Percentiles rank a stretch among this genome's conserved stretches.
Conservation (phyloP, 176 grass and related monocot genomes). For the Tillandsia leiboldiana region DNA sequence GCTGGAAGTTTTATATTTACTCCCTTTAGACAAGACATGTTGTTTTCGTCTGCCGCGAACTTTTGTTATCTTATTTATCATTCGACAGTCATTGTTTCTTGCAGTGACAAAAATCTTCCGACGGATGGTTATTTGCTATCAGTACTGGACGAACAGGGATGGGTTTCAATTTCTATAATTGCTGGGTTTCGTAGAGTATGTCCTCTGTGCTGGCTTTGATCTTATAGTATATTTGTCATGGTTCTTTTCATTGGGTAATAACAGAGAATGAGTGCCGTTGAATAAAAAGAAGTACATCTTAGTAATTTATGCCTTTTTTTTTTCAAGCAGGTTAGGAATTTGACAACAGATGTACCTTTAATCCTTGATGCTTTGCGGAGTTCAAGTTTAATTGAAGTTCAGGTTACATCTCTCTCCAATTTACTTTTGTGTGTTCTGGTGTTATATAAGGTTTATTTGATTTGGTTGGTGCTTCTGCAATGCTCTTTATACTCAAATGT, state of each 20-base stretch:
- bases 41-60: background rate
- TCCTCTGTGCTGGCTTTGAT: conserved; percentile 1
- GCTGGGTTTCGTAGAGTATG: conserved; percentile 47
- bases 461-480: background rate
- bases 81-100: conserved; percentile 8
- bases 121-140: conserved; percentile 33
- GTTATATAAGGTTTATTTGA: background rate
- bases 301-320: conserved; percentile 5
- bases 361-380: conserved; percentile 33
- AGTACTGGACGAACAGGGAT: conserved; percentile 49
- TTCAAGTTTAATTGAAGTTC: conserved; percentile 31
- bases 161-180: conserved; percentile 33
- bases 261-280: background rate
- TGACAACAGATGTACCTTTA: conserved; percentile 36
- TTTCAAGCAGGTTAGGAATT: conserved; percentile 28
- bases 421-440: background rate
- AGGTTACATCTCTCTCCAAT: conserved; percentile 13
- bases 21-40: background rate
- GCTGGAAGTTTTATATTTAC: background rate
- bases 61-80: conserved; percentile 6
- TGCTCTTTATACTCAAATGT: no score
- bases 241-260: background rate
- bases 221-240: background rate
- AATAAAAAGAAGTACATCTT: background rate
- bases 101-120: conserved; percentile 34